phyloP scores from a whole-genome alignment of 345 rosid species.

The Lepidium didymum region DNA sequence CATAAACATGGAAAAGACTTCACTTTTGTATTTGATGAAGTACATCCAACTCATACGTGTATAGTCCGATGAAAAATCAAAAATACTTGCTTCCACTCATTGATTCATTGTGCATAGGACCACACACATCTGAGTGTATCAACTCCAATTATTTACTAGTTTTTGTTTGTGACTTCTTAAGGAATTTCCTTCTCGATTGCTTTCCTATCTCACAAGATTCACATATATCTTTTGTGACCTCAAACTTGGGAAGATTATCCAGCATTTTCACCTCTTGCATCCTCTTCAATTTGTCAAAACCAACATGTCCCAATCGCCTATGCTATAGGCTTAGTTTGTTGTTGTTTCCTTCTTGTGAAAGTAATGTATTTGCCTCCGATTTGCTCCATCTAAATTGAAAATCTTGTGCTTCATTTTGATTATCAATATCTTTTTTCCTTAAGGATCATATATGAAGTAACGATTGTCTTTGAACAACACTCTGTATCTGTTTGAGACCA shows the following conservation, averaged over 20 bases:
- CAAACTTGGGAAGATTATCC: no score
- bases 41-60: no score
- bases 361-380: neutral
- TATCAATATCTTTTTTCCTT: neutral
- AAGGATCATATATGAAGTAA: neutral
- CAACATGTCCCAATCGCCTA: neutral
- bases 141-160: no score
- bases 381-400: neutral
- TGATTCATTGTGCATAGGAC: neutral
- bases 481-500: neutral
- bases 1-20: no score
- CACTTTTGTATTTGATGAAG: no score
- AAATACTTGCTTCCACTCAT: neutral
- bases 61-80: no score
- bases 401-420: neutral
- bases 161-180: no score
- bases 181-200: no score
- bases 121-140: no score
- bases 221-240: no score
- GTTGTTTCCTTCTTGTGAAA: neutral
- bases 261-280: no score
- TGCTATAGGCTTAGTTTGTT: neutral
- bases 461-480: neutral
- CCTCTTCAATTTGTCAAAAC: neutral
- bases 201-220: no score